Evolutionary conservation across 495 filamentous ascomycete genomes (phyloP).

Genomic region (Penicillium egyptiacum): DNA sequence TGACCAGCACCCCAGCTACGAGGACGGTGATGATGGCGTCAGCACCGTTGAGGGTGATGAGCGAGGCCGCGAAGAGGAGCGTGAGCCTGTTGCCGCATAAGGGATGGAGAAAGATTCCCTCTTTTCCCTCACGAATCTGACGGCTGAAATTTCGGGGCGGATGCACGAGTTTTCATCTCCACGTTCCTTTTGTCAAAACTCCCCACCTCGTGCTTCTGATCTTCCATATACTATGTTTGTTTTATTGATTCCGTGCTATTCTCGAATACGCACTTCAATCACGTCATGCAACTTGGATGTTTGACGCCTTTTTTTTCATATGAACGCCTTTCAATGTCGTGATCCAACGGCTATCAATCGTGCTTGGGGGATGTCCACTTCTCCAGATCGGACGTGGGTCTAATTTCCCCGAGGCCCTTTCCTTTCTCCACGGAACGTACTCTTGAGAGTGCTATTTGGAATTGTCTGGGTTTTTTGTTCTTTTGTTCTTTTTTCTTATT

Average conservation of each 20-base stretch:
- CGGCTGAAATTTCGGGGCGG: slow-evolving; percentile 8
- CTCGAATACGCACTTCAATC: background rate
- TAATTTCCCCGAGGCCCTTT: slow-evolving; percentile 1
- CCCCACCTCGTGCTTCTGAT: background rate
- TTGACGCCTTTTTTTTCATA: slow-evolving; percentile 6
- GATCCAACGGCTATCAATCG: slow-evolving; percentile 17
- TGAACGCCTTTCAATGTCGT: slow-evolving; percentile 18
- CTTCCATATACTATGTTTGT: background rate
- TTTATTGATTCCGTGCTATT: slow-evolving; percentile 1
- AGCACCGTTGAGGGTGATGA: slow-evolving; percentile 52
- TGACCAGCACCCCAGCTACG: slow-evolving; percentile 68
- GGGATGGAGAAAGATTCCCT: background rate
- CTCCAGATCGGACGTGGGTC: slow-evolving; percentile 3
- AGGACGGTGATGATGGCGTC: slow-evolving; percentile 57
- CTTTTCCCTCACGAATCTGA: slow-evolving; percentile 17
- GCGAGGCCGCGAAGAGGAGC: slow-evolving; percentile 64
- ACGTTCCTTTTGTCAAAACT: slow-evolving; percentile 4
- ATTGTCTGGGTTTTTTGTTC: background rate
- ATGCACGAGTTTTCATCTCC: background rate
- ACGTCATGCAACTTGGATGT: slow-evolving; percentile 12
- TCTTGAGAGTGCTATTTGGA: background rate
- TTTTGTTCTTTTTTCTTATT: slow-evolving; percentile 12
- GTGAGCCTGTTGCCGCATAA: slow-evolving; percentile 40
- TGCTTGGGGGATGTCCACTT: slow-evolving; percentile 16
- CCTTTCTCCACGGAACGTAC: slow-evolving; percentile 3